Percentiles rank a stretch among this genome's conserved stretches.
phyloP scores from a whole-genome alignment of 2,329 filamentous ascomycete species.

The Monilinia vaccinii-corymbosi region DNA sequence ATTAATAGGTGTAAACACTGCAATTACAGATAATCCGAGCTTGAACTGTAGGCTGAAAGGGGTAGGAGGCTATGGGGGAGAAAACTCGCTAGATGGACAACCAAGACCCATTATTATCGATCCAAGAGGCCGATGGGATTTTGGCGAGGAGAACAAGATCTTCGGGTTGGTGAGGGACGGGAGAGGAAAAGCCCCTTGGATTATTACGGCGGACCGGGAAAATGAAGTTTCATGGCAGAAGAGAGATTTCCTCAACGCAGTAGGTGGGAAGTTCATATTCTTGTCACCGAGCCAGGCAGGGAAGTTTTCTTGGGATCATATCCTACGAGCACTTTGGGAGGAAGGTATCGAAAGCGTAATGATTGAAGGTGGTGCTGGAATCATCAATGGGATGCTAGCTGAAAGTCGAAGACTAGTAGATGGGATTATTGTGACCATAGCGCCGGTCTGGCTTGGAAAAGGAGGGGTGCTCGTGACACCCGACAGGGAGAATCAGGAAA shows the following conservation, averaged over 20 bases:
- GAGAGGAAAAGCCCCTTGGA: slow-evolving; percentile 62
- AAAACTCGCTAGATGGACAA: slow-evolving; percentile 33
- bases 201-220: slow-evolving; percentile 41
- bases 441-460: slow-evolving; percentile 79
- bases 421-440: slow-evolving; percentile 79
- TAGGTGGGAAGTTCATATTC: slow-evolving; percentile 13
- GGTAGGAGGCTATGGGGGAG: slow-evolving; percentile 32
- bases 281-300: neutral
- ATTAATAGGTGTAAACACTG: slow-evolving; percentile 75
- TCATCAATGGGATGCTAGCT: slow-evolving; percentile 75
- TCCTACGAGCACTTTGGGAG: neutral
- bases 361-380: slow-evolving; percentile 78
- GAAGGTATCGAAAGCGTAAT: slow-evolving; percentile 61
- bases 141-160: slow-evolving; percentile 42
- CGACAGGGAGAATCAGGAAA: slow-evolving; percentile 3
- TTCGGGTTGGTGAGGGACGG: slow-evolving; percentile 54
- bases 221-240: neutral
- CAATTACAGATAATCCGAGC: slow-evolving; percentile 73
- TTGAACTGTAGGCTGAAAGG: slow-evolving; percentile 66
- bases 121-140: slow-evolving; percentile 2
- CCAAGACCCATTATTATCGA: slow-evolving; percentile 32
- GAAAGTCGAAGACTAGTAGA: slow-evolving; percentile 55
- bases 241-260: neutral
- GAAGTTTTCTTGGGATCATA: neutral
- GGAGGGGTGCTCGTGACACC: slow-evolving; percentile 76